Percentiles rank a stretch among this genome's conserved stretches.
Evolutionary conservation across 2,329 filamentous ascomycete species (phyloP).

Genomic region (Hirsutella minnesotensis): DNA sequence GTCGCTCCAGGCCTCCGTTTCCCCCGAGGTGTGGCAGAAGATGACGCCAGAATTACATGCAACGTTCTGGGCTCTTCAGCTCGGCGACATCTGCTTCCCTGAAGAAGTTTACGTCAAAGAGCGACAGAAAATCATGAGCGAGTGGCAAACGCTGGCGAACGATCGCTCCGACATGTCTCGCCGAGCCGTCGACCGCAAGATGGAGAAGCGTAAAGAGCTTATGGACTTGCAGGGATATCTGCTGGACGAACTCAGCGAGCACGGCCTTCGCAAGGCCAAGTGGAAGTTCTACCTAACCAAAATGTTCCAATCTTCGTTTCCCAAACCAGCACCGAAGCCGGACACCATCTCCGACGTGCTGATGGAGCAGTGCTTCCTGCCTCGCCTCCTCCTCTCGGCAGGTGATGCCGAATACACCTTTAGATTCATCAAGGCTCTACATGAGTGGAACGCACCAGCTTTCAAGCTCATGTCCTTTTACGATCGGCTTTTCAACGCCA

Average conservation of each 20-base stretch:
- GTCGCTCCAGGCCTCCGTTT: constrained; percentile 48
- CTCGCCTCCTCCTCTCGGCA: constrained; percentile 71
- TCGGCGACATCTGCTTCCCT: constrained; percentile 70
- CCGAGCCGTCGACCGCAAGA: constrained; percentile 50
- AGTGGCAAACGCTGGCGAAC: constrained; percentile 53
- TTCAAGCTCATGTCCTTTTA: constrained; percentile 81
- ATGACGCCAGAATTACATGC: constrained; percentile 75
- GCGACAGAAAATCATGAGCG: constrained; percentile 54
- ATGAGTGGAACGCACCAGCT: constrained; percentile 70
- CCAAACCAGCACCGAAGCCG: constrained; percentile 47
- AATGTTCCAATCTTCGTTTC: constrained; percentile 73
- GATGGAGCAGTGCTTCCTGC: constrained; percentile 86
- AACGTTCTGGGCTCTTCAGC: constrained; percentile 83
- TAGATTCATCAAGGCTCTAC: constrained; percentile 75
- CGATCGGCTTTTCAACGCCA: constrained; percentile 72
- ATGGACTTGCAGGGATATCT: constrained; percentile 58
- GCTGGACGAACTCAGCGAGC: constrained; percentile 60
- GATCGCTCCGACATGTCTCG: constrained; percentile 64
- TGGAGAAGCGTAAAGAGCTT: constrained; percentile 54
- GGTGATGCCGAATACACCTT: constrained; percentile 84
- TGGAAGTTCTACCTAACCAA: constrained; percentile 59
- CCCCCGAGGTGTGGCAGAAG: constrained; percentile 52
- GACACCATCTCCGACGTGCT: constrained; percentile 62
- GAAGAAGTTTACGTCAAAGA: constrained; percentile 69
- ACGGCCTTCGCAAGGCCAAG: constrained; percentile 54